Conservation (phyloP, 352 stramenopile species). For the Globisporangium mamillatum region DNA sequence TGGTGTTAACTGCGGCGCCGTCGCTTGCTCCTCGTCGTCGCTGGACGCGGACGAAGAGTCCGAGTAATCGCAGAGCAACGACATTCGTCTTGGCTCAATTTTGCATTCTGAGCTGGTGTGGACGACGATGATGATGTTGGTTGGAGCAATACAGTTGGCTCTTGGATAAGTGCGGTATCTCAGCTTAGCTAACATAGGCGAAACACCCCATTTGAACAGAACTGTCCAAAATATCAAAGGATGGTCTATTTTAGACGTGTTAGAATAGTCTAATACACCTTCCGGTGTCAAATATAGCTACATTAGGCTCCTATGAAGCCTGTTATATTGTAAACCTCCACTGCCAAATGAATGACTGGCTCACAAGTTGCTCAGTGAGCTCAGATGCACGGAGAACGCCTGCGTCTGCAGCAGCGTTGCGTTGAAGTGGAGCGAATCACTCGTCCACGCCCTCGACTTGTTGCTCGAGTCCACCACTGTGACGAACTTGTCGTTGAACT, state of each 20-base stretch:
- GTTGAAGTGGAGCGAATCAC: slow-evolving; percentile 40
- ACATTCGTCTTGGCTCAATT: slow-evolving; percentile 22
- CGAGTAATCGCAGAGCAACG: slow-evolving; percentile 62
- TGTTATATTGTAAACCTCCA: no score
- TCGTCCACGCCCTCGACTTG: slow-evolving; percentile 29
- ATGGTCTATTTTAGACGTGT: no score
- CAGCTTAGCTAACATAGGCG: no score
- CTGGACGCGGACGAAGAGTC: slow-evolving; percentile 41
- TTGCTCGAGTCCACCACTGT: slow-evolving; percentile 53
- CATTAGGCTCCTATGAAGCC: background rate
- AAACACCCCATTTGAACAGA: no score
- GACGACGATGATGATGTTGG: background rate
- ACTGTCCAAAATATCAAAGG: no score
- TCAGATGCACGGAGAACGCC: slow-evolving; percentile 51
- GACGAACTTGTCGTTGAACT: slow-evolving; percentile 31
- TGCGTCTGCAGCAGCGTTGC: slow-evolving; percentile 52
- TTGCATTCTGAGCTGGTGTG: background rate
- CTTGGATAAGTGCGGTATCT: background rate
- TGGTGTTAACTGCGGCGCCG: background rate
- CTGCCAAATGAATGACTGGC: background rate
- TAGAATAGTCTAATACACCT: background rate
- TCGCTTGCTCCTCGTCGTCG: slow-evolving; percentile 23
- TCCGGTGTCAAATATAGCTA: background rate
- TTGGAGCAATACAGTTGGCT: background rate
- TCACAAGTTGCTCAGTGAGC: slow-evolving; percentile 7